Evolutionary conservation across 768 basidiomycete species (phyloP), one percentile per base, ranked within the genome.

Genomic region (Phylloporus sp.): DNA sequence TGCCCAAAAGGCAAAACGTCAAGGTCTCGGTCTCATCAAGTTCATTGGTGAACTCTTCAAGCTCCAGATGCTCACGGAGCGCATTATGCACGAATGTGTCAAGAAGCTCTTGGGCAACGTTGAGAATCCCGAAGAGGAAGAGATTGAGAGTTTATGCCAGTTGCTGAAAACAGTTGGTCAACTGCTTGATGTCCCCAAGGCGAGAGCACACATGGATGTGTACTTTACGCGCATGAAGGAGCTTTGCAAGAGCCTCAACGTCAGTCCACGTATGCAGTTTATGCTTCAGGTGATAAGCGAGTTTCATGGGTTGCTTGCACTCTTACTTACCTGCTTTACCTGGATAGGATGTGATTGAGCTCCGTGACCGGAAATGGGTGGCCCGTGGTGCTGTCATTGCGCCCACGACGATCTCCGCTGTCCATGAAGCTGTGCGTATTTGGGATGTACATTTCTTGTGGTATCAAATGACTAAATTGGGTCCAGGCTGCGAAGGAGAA

Each of bases 31-130:
- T 74, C 79, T 99, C 56, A 92, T 97, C 73, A 90, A 89, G 68
- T 94, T 99, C 72, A 97, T 98, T 53, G 94, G 95, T 53, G 95
- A 99, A 71, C 74, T 98, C 44, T 99, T 92, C 84, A 97, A 97
- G 72, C 75, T 99, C n/a, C 88, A 90, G 70, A 96, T 97, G 92
- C 74, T 98, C 44, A 93, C 92, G 38, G 91, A 93, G 71, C 85
- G 91, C 56, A 95, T 98, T 71, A 99, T 98, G 90, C 89, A 93
- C 73, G 89, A 92, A 69, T 99, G 95, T 75, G 84, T 97, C 64
- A 91, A 92, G 79, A 93, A 95, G 71, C 78, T 97, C 11, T 75
- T 98, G 11, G 80, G 85, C 44, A 97, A 99, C 63, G 86, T 95
- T 47, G 84, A 91, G 56, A 89, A 90, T 59, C 96, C 93, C 0